Conservation (phyloP, 805 yeast genomes). For the Nematodospora valgi region DNA sequence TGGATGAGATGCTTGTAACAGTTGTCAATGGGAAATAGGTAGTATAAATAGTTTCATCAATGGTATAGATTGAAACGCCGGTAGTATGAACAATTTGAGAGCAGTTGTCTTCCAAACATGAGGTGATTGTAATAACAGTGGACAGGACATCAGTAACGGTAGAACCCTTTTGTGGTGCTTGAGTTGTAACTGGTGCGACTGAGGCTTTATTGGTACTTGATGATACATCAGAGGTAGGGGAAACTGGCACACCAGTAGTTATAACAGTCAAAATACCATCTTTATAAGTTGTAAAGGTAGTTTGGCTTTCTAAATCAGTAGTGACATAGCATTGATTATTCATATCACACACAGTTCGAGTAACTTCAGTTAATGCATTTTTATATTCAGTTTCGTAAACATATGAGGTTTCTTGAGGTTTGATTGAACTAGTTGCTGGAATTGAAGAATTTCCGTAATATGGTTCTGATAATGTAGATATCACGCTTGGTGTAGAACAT, state of each 20-base stretch:
- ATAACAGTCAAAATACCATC: conserved; percentile 35
- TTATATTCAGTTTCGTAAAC: conserved; percentile 21
- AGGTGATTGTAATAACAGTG: conserved; percentile 33
- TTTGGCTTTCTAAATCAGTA: conserved; percentile 25
- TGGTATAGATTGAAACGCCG: conserved; percentile 25
- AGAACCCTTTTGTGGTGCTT: conserved; percentile 2
- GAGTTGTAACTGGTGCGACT: conserved; percentile 4
- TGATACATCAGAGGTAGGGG: conserved; percentile 7
- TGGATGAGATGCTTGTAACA: conserved; percentile 2
- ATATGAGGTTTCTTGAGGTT: too few relatives aligned
- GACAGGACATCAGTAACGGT: conserved; percentile 19
- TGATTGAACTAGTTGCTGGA: conserved; percentile 5
- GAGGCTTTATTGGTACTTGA: conserved; percentile 6
- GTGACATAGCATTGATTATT: conserved; percentile 29
- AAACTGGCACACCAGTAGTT: conserved; percentile 26
- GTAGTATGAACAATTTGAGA: conserved; percentile 26
- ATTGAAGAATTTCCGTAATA: conserved; percentile 1
- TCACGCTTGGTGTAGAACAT: conserved; percentile 9
- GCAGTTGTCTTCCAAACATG: conserved; percentile 35
- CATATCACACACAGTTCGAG: conserved; percentile 31
- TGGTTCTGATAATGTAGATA: conserved; percentile 1
- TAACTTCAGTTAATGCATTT: conserved; percentile 13
- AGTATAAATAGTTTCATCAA: conserved; percentile 18
- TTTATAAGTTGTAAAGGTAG: conserved; percentile 33
- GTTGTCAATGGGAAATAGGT: conserved; percentile 17